These are phyloP conservation scores for Colletotrichum brevisporum DNA, from an alignment of 2,329 filamentous ascomycete genomes.

Conservation along the genomic window DNA sequence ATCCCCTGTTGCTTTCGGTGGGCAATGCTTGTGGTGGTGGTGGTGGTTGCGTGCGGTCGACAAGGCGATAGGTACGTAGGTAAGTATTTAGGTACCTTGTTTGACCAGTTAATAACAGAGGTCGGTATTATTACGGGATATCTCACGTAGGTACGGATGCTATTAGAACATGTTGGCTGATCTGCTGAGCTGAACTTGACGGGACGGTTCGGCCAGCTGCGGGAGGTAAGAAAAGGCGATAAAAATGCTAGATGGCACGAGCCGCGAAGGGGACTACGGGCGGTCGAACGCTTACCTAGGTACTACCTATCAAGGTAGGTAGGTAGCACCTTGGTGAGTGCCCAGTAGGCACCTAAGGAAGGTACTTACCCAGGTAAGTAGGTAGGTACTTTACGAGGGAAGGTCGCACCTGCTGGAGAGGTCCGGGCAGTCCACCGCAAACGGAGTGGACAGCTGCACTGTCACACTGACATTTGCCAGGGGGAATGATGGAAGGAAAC, in stretches of 20 bases:
- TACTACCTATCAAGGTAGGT: too few species aligned
- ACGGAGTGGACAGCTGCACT: slow-evolving; percentile 19
- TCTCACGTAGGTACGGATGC: background rate
- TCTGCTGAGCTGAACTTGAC: slow-evolving; percentile 12
- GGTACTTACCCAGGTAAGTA: too few species aligned
- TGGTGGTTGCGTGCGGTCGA: slow-evolving; percentile 3
- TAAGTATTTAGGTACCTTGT: too few species aligned
- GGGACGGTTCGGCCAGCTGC: background rate
- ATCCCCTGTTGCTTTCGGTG: slow-evolving; percentile 14
- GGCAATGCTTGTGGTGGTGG: background rate
- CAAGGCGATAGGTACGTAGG: background rate
- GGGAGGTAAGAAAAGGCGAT: slow-evolving; percentile 31
- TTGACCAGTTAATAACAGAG: too few species aligned
- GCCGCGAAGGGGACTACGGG: slow-evolving; percentile 13
- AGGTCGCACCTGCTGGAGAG: background rate
- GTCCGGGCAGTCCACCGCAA: slow-evolving; percentile 10
- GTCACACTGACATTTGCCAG: slow-evolving; percentile 17
- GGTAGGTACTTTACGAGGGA: too few species aligned
- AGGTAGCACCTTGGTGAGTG: too few species aligned
- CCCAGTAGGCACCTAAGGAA: too few species aligned
- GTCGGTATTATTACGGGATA: too few species aligned
- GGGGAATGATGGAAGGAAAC: too few species aligned
- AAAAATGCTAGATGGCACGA: slow-evolving; percentile 28
- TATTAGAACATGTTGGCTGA: background rate
- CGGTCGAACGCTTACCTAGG: background rate